Evolutionary conservation across 1,284 basidiomycete species (phyloP).

Genomic region (Fomitopsis pinicola): DNA sequence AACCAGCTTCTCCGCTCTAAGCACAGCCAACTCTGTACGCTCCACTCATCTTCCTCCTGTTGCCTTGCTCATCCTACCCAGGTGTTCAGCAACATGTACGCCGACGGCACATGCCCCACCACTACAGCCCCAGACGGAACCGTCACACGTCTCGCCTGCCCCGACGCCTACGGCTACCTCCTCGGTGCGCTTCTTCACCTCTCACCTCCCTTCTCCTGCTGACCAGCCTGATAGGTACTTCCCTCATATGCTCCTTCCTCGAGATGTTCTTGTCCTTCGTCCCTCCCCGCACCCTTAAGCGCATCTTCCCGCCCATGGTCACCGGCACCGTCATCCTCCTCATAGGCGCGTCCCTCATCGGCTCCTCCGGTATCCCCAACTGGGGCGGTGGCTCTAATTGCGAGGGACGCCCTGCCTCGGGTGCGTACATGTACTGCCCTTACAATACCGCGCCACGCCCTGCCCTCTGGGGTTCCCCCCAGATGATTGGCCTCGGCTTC

Average conservation of each 20-base stretch:
- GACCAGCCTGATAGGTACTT: slow-evolving; percentile 47
- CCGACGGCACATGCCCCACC: slow-evolving; percentile 72
- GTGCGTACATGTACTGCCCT: slow-evolving; percentile 69
- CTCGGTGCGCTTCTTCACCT: slow-evolving; percentile 44
- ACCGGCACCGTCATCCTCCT: slow-evolving; percentile 73
- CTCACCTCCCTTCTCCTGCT: not conserved
- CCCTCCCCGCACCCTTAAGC: slow-evolving; percentile 56
- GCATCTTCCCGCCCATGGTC: slow-evolving; percentile 79
- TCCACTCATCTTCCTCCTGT: not conserved
- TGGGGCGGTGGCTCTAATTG: slow-evolving; percentile 86
- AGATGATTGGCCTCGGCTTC: slow-evolving; percentile 86
- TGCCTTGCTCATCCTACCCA: slow-evolving; percentile 5
- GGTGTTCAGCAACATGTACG: slow-evolving; percentile 73
- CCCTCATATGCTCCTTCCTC: slow-evolving; percentile 75
- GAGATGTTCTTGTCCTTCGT: slow-evolving; percentile 79
- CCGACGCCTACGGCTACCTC: slow-evolving; percentile 77
- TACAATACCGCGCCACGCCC: slow-evolving; percentile 59
- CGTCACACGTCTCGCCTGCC: slow-evolving; percentile 59
- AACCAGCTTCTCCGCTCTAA: slow-evolving; percentile 79
- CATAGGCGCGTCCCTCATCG: slow-evolving; percentile 76
- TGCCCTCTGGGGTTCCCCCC: slow-evolving; percentile 70
- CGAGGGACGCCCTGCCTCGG: slow-evolving; percentile 49
- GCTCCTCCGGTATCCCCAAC: slow-evolving; percentile 69
- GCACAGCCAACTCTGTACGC: slow-evolving; percentile 65
- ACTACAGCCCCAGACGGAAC: slow-evolving; percentile 56